Evolutionary conservation across 169 alveolate species (phyloP).

Genomic region (Plasmodium cynomolgi): DNA sequence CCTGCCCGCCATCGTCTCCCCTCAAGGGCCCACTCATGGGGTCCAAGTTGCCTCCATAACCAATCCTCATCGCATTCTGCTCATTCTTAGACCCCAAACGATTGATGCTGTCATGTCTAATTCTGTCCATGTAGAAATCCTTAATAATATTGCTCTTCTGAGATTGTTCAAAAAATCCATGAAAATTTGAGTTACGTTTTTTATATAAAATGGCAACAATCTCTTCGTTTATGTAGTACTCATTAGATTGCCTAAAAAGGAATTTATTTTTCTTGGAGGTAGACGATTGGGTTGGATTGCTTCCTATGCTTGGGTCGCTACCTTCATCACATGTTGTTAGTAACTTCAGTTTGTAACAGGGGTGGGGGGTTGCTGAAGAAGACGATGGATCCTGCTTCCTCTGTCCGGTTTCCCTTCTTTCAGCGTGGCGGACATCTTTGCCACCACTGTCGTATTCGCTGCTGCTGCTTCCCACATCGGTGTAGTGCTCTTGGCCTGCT

Average conservation of each 20-base stretch:
- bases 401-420: background rate
- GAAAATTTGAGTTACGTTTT: slow-evolving; percentile 57
- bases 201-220: slow-evolving; percentile 49
- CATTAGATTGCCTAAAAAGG: slow-evolving; percentile 42
- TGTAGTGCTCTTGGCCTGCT: background rate
- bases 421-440: background rate
- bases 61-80: background rate
- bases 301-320: background rate
- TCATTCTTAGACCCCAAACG: background rate
- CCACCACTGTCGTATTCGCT: background rate
- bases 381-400: background rate
- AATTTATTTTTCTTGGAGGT: slow-evolving; percentile 7
- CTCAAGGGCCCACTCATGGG: background rate
- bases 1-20: background rate
- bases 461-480: background rate
- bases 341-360: slow-evolving; percentile 30
- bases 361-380: background rate
- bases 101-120: background rate
- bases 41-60: background rate
- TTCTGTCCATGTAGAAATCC: slow-evolving; percentile 24
- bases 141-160: slow-evolving; percentile 28
- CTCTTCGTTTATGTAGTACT: slow-evolving; percentile 67
- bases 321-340: slow-evolving; percentile 43
- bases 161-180: slow-evolving; percentile 44
- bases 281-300: background rate